Conservation (phyloP, 352 stramenopile genomes). For the Salisapilia sapeloensis region DNA sequence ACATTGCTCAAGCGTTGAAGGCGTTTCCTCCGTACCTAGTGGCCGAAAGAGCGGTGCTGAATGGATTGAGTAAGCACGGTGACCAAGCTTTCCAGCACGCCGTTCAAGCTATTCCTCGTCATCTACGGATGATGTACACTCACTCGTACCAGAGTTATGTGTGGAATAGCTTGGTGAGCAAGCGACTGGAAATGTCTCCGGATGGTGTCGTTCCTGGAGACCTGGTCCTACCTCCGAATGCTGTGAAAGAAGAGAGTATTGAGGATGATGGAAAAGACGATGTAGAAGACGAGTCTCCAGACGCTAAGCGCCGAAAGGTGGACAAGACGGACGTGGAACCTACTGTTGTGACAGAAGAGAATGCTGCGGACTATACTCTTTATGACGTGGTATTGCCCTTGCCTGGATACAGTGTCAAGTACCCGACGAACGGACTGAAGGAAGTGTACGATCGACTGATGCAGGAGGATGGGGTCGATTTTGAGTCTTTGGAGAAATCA, state of each 20-base stretch:
- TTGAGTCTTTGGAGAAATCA: constrained; percentile 33
- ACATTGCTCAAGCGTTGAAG: constrained; percentile 33
- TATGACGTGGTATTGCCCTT: constrained; percentile 94
- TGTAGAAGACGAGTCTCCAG: constrained; percentile 4
- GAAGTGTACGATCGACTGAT: constrained; percentile 46
- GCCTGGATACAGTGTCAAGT: constrained; percentile 82
- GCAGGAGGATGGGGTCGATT: constrained; percentile 40
- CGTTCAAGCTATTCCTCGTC: constrained; percentile 62
- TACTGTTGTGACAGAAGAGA: constrained; percentile 73
- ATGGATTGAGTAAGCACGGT: constrained; percentile 41
- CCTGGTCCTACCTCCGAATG: constrained; percentile 56
- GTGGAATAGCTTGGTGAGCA: constrained; percentile 88
- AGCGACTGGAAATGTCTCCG: constrained; percentile 61
- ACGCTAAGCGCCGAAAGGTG: constrained; percentile 16
- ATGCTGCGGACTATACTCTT: constrained; percentile 82
- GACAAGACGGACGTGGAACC: constrained; percentile 3
- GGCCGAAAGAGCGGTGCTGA: constrained; percentile 47
- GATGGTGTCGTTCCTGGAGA: constrained; percentile 77
- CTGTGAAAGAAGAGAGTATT: constrained; percentile 9
- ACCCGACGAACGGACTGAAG: constrained; percentile 76
- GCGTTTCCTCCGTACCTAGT: constrained; percentile 69
- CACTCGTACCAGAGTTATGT: constrained; percentile 91
- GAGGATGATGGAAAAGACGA: constrained; percentile 15
- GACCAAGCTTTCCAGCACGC: constrained; percentile 33
- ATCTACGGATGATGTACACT: constrained; percentile 84